Evolutionary conservation across 768 basidiomycete genomes (phyloP), one percentile per base, ranked within the genome.

Genomic region (Myochromella boudieri): DNA sequence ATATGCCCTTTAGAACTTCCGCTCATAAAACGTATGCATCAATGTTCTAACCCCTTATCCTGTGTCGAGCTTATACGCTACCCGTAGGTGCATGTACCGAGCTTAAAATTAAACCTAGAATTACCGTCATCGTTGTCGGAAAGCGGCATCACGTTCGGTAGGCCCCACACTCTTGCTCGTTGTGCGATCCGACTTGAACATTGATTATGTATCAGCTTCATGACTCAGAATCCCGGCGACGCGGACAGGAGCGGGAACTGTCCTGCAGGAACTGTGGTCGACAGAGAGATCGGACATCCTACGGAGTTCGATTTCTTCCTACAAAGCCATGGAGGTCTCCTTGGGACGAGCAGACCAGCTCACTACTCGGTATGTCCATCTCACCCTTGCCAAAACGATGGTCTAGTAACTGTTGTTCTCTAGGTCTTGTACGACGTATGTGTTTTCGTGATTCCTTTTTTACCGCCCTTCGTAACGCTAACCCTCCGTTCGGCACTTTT

Each of bases 231-330:
- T 6, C 40, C 45, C 1, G 47, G 55, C 6, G 77, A 84, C 7
- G 78, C 69, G 0, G 89, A 91, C 53, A 74, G 69, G 42, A 85
- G 80, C 46, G 84, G 82, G 2, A 92, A 92, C 56, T 84, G 81
- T 54, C 78, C 76, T 1, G 87, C 90, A 0, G 90, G 90, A 6
- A 87, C 87, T 0, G 85, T 92, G 11, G 76, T 90, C 18, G 90
- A 92, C 56, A 70, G 70, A 1, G 82, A 80, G 3, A 80, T 90
- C 33, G 75, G 77, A 0, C 84, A 87, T 55, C 86, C 87, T 0
- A 76, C 77, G 0, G 85, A 88, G 44, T 83, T 84, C 28, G 90
- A 92, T 53, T 92, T 81, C 62, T 91, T 87, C 55, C 70, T 92
- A 3, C 83, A 83, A 57, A 85, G 83, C 42, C 90, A 92, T 47